phyloP scores from a whole-genome alignment of 2,329 filamentous ascomycete genomes.

The Beauveria rudraprayagi region DNA sequence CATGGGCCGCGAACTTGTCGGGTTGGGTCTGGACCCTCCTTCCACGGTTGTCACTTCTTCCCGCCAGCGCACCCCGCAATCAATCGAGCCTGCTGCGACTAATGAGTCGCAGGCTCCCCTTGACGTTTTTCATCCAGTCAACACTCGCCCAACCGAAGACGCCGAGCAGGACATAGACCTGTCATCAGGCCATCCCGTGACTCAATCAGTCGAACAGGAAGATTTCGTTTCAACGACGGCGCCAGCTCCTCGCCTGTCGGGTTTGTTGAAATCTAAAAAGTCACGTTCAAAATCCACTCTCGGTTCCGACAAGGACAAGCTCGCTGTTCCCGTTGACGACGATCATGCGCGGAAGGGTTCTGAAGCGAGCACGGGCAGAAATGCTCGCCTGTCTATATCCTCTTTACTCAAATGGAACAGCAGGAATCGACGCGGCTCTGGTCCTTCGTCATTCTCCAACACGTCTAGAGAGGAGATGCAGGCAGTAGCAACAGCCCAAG shows the following conservation, averaged over 20 bases:
- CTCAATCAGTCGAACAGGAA: slow-evolving; percentile 4
- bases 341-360: slow-evolving; percentile 46
- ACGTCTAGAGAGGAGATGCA: slow-evolving; percentile 82
- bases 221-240: slow-evolving; percentile 16
- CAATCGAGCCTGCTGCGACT: slow-evolving; percentile 19
- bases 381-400: slow-evolving; percentile 49
- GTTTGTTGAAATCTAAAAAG: slow-evolving; percentile 39
- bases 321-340: slow-evolving; percentile 36
- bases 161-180: slow-evolving; percentile 14
- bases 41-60: slow-evolving; percentile 50
- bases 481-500: slow-evolving; percentile 21
- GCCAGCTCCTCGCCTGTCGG: slow-evolving; percentile 20
- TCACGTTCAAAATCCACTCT: slow-evolving; percentile 43
- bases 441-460: slow-evolving; percentile 79
- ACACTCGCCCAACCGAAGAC: slow-evolving; percentile 18
- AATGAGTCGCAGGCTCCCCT: slow-evolving; percentile 17
- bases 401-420: slow-evolving; percentile 67
- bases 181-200: neutral
- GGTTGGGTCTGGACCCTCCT: slow-evolving; percentile 47
- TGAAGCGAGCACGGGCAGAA: slow-evolving; percentile 39
- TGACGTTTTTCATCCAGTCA: slow-evolving; percentile 24
- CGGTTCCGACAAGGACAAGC: slow-evolving; percentile 31
- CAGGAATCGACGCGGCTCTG: slow-evolving; percentile 46
- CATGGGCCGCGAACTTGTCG: slow-evolving; percentile 48
- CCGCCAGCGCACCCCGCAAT: slow-evolving; percentile 31